These are phyloP conservation scores for Grosmannia huntii DNA, from an alignment of 2,329 filamentous ascomycete species.

Conservation along the genomic window DNA sequence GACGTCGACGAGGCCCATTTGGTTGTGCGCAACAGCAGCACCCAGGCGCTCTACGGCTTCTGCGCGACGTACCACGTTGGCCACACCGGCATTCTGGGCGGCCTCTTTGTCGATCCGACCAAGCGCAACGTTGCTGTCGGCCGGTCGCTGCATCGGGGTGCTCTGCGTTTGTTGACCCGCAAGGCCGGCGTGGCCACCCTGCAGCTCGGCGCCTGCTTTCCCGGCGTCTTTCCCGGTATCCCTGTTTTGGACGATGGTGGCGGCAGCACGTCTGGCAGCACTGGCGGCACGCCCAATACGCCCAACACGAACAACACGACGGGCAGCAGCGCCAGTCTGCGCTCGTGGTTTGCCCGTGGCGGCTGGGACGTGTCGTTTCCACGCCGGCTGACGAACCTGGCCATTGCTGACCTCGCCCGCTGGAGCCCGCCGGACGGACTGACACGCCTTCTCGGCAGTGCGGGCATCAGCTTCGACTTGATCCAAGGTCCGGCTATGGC, in stretches of 20 bases:
- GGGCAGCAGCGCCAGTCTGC: conserved; percentile 20
- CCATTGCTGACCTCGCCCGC: conserved; percentile 55
- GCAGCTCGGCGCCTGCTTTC: conserved; percentile 69
- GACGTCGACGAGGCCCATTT: conserved; percentile 69
- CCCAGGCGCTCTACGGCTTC: conserved; percentile 81
- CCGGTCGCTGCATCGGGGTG: conserved; percentile 75
- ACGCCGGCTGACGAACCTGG: conserved; percentile 50
- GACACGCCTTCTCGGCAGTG: conserved; percentile 56
- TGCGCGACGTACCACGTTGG: conserved; percentile 77
- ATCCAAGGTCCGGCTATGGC: conserved; percentile 68
- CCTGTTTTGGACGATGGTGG: conserved; percentile 42
- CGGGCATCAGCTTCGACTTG: conserved; percentile 68
- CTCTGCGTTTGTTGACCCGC: conserved; percentile 60
- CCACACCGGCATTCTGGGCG: conserved; percentile 64
- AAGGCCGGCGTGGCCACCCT: conserved; percentile 63
- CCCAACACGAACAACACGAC: conserved; percentile 9
- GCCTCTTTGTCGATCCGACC: conserved; percentile 78
- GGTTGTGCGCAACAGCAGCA: conserved; percentile 88
- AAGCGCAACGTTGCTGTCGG: conserved; percentile 85
- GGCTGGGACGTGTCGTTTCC: conserved; percentile 69
- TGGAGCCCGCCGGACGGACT: conserved; percentile 72
- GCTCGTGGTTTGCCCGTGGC: conserved; percentile 72
- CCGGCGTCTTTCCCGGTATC: conserved; percentile 77
- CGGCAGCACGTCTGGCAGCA: conserved; percentile 4
- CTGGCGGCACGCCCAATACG: conserved; percentile 5